These are phyloP conservation scores for Ogataea ramenticola DNA, from an alignment of 805 yeast species.

Conservation along the genomic window DNA sequence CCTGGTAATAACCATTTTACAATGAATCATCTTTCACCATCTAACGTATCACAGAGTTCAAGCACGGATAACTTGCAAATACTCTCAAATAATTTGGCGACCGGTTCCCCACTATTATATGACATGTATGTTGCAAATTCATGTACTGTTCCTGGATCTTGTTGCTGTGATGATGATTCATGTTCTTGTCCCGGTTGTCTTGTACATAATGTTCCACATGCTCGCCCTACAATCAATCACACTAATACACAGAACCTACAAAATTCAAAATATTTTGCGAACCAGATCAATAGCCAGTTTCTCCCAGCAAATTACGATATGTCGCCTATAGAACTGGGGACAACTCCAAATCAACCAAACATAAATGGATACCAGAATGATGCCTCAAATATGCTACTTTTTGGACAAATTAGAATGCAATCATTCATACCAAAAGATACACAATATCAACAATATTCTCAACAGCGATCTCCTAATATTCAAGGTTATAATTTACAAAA, in stretches of 20 bases:
- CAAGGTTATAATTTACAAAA: not conserved
- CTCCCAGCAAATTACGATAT: not conserved
- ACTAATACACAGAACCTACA: not conserved
- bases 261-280: too few relatives aligned
- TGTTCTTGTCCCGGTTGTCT: slow-evolving; percentile 26
- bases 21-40: not conserved
- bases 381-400: not conserved
- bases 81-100: not conserved
- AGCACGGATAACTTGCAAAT: not conserved
- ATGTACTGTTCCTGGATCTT: slow-evolving; percentile 28
- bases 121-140: slow-evolving; percentile 26
- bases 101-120: slow-evolving; percentile 8
- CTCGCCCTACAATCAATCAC: too few relatives aligned
- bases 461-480: not conserved
- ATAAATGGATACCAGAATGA: not conserved
- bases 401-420: slow-evolving; percentile 20
- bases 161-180: slow-evolving; percentile 23
- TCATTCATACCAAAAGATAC: slow-evolving; percentile 8
- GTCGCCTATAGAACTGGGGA: too few relatives aligned
- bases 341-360: not conserved
- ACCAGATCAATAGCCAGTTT: not conserved
- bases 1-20: not conserved
- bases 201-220: slow-evolving; percentile 20
- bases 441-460: not conserved
- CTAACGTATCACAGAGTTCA: not conserved